A percentile compares a stretch with the other conserved stretches of the same genome.
Conservation (phyloP, 192 early-diverging fungal species). For the Dimargaris xerosporica region DNA sequence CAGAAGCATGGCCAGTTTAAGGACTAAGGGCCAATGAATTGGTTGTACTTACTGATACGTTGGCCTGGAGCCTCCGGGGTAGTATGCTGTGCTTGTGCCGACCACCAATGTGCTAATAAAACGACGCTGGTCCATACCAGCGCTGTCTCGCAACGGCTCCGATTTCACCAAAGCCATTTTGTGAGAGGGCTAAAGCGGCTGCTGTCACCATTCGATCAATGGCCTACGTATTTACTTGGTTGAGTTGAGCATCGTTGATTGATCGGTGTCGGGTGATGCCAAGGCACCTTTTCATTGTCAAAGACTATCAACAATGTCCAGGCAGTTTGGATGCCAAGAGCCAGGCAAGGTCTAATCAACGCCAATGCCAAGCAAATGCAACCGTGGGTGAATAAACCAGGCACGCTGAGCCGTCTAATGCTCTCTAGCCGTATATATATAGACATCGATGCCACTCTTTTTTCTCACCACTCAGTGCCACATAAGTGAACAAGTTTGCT, state of each 20-base stretch:
- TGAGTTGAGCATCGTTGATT: not conserved
- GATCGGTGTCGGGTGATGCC: not conserved
- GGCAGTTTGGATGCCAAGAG: not conserved
- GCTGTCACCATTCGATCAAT: not conserved
- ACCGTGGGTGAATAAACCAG: not conserved
- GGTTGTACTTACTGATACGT: not conserved
- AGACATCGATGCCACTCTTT: not conserved
- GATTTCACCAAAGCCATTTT: not conserved
- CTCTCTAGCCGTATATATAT: not conserved
- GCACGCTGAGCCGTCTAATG: not conserved
- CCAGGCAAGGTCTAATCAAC: not conserved
- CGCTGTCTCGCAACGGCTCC: not conserved
- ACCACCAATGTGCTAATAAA: not conserved
- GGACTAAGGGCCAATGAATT: not conserved
- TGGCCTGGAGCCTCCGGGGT: not conserved
- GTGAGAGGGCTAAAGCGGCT: not conserved
- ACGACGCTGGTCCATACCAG: not conserved
- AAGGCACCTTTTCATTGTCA: not conserved
- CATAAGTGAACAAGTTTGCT: too few relatives aligned
- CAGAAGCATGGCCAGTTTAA: conserved; percentile 21
- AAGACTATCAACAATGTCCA: not conserved
- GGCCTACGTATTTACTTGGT: not conserved
- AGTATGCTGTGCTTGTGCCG: not conserved
- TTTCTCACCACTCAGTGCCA: not conserved
- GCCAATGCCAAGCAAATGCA: not conserved